These are phyloP conservation scores for Hypoxylon sp. DNA, from an alignment of 2,329 filamentous ascomycete genomes.

Conservation along the genomic window DNA sequence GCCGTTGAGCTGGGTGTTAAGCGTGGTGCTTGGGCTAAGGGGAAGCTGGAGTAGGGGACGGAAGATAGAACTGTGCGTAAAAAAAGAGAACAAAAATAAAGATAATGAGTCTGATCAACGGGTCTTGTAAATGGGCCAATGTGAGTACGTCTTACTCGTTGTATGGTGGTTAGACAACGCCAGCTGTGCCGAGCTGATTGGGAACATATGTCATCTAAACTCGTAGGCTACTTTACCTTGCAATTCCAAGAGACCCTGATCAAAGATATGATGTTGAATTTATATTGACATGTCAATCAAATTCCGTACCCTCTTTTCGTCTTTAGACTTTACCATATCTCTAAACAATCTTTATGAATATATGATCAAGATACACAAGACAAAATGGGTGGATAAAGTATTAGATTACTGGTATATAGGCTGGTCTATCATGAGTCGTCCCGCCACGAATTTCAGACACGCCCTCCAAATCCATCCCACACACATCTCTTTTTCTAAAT, in stretches of 20 bases:
- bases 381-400: slow-evolving; percentile 44
- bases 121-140: not conserved
- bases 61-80: slow-evolving; percentile 12
- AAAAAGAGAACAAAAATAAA: slow-evolving; percentile 1
- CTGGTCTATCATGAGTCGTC: slow-evolving; percentile 52
- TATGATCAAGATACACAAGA: slow-evolving; percentile 2
- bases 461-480: slow-evolving; percentile 30
- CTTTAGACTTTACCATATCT: not conserved
- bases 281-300: slow-evolving; percentile 2
- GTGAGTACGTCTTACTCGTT: not conserved
- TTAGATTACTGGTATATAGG: slow-evolving; percentile 55
- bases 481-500: slow-evolving; percentile 38
- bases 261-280: slow-evolving; percentile 11
- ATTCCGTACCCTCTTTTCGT: not conserved
- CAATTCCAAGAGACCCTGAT: slow-evolving; percentile 1
- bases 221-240: slow-evolving; percentile 5
- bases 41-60: slow-evolving; percentile 66
- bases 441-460: slow-evolving; percentile 40
- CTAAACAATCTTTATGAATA: slow-evolving; percentile 32
- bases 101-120: not conserved
- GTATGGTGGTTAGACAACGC: not conserved
- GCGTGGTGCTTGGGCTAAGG: slow-evolving; percentile 85
- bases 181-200: not conserved
- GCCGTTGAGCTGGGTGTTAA: slow-evolving; percentile 95
- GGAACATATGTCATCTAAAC: not conserved